phyloP scores from a whole-genome alignment of 75 land plant genomes.

The Chamaecyparis obtusa region DNA sequence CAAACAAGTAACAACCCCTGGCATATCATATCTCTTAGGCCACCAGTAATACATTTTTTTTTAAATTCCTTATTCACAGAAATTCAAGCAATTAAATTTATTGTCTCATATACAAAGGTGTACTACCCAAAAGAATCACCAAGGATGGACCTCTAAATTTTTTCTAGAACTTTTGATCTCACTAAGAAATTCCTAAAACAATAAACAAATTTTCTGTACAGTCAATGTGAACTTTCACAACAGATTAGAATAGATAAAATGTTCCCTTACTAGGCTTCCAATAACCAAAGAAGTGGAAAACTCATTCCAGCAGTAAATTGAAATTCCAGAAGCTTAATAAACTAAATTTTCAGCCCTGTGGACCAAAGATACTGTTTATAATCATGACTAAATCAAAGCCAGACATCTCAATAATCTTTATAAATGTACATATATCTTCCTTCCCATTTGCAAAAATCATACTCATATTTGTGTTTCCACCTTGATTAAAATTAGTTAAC shows the following conservation, averaged over 20 bases:
- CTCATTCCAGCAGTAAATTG: background rate
- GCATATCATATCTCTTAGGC: background rate
- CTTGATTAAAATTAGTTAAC: background rate
- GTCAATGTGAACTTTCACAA: background rate
- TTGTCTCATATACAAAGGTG: background rate
- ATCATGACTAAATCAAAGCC: background rate
- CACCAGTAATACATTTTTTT: background rate
- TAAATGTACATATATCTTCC: background rate
- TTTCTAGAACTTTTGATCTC: background rate
- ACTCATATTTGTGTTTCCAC: background rate
- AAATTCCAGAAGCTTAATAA: background rate
- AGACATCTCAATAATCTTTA: background rate
- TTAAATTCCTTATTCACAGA: background rate
- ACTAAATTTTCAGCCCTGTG: background rate
- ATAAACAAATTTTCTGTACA: background rate
- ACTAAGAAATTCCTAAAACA: background rate
- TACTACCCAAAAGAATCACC: background rate
- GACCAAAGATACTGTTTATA: background rate
- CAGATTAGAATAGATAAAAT: conserved; percentile 1
- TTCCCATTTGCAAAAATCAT: background rate
- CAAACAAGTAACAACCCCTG: background rate
- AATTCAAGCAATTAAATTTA: background rate
- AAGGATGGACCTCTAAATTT: background rate
- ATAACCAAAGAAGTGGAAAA: background rate
- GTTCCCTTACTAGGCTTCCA: conserved; percentile 10